Evolutionary conservation across 1,284 basidiomycete genomes (phyloP).

Genomic region (Moniliella sp.): DNA sequence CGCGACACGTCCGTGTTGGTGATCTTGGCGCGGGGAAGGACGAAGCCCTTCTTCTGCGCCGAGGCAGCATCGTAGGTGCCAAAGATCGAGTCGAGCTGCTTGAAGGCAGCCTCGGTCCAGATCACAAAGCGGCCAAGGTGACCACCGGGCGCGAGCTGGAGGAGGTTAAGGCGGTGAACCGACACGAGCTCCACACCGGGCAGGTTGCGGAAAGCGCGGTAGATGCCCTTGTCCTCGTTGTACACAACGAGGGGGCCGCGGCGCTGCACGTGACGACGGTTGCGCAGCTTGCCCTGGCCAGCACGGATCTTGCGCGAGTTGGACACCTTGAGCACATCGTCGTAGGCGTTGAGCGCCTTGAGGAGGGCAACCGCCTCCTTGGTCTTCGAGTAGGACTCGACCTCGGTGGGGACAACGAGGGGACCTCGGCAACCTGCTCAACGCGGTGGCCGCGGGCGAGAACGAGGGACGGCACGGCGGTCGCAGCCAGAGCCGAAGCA

Average conservation of each 20-base stretch:
- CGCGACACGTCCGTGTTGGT: slow-evolving; percentile 88
- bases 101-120: slow-evolving; percentile 93
- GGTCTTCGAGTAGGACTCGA: slow-evolving; percentile 81
- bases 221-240: slow-evolving; percentile 90
- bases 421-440: slow-evolving; percentile 94
- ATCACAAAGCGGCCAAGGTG: slow-evolving; percentile 96
- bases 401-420: slow-evolving; percentile 58
- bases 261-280: slow-evolving; percentile 86
- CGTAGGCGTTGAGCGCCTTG: slow-evolving; percentile 58
- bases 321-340: slow-evolving; percentile 85
- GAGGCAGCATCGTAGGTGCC: slow-evolving; percentile 70
- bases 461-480: slow-evolving; percentile 89
- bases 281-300: slow-evolving; percentile 90
- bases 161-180: slow-evolving; percentile 81
- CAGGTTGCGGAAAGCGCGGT: slow-evolving; percentile 93
- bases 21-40: slow-evolving; percentile 52
- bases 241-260: slow-evolving; percentile 94
- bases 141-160: slow-evolving; percentile 96
- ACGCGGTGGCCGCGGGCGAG: slow-evolving; percentile 97
- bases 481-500: slow-evolving; percentile 90
- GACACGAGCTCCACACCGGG: slow-evolving; percentile 94
- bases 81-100: slow-evolving; percentile 76
- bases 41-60: slow-evolving; percentile 59
- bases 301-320: slow-evolving; percentile 92
- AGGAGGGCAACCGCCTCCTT: slow-evolving; percentile 89